Base-by-base conservation (phyloP, 2,329 filamentous ascomycete genomes). In the Alternaria tenuissima region DNA sequence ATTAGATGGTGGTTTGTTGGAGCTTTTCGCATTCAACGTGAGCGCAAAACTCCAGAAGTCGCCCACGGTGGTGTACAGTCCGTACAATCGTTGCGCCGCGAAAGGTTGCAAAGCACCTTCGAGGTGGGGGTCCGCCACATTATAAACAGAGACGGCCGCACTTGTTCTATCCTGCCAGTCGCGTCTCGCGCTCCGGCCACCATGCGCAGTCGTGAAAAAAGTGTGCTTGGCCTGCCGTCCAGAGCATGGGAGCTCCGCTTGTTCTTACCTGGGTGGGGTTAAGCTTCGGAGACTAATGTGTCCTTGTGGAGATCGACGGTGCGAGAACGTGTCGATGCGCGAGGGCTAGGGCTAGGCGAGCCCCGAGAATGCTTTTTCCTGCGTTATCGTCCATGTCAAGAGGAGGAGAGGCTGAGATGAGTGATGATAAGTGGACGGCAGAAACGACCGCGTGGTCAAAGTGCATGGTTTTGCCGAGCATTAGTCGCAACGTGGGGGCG, bases 11-110 rank as follows among this genome's bases (percentile, higher is more conserved):
- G 26, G 34, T 53, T 18, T 43, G 53, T 56, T 65, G 76, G 76
- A 78, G 76, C 70, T 78, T 79, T 79, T 71, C 68, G 63, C 47
- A 60, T 44, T 59, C 57, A 69, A 67, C 70, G 73, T 69, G 75
- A 77, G 74, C 77, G 77, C 77, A 79, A 79, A 79, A 78, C 77
- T 78, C 77, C 76, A 66, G 42, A 79, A 79, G 77, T 79, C 77
- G 77, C 77, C 73, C 75, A 76, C 76, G 71, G 67, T 60, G 44
- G 39, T 47, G 41, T 63, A 61, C 47, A 59, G 32, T 46, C 11
- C 18, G 34, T 39, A 32, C 41, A 57, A 57, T 47, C 34, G 60
- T 47, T 42, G 61, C 59, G 34, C 49, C 42, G 66, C 26, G 44
- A 43, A 38, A 47, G 59, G 42, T 24, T 44, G 32, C 43, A 48